Evolutionary conservation across 2,329 filamentous ascomycete species (phyloP).

Genomic region (Zymoseptoria passerinii): DNA sequence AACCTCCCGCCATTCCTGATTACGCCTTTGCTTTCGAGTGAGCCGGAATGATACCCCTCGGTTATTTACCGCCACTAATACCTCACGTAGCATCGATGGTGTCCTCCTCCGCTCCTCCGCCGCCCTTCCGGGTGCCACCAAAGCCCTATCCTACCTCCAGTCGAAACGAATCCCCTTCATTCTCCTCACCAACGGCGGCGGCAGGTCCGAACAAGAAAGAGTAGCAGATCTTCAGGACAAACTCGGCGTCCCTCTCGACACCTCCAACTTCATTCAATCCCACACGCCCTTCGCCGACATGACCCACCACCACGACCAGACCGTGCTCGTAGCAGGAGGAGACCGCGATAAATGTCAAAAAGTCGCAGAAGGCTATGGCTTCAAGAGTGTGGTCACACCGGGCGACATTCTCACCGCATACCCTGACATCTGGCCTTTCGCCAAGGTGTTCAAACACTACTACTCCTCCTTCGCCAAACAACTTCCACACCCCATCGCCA

Average conservation of each 20-base stretch:
- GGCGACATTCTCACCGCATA: constrained; percentile 71
- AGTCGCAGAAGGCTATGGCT: constrained; percentile 57
- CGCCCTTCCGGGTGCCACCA: constrained; percentile 67
- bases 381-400: constrained; percentile 65
- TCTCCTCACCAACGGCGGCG: constrained; percentile 90
- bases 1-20: constrained; percentile 26
- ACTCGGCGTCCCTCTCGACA: constrained; percentile 56
- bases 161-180: constrained; percentile 78
- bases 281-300: constrained; percentile 82
- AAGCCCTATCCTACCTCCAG: constrained; percentile 66
- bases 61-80: too few species aligned
- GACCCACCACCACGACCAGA: constrained; percentile 49
- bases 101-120: constrained; percentile 80
- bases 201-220: constrained; percentile 67
- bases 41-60: too few species aligned
- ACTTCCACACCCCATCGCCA: constrained; percentile 46
- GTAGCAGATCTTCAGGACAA: constrained; percentile 60
- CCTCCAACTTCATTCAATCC: constrained; percentile 71
- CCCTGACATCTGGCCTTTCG: constrained; percentile 76
- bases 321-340: constrained; percentile 42
- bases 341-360: constrained; percentile 51
- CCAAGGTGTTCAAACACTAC: constrained; percentile 53
- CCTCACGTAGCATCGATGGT: too few species aligned
- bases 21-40: constrained; percentile 53
- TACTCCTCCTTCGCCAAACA: constrained; percentile 52